Conservation (phyloP, 1,284 basidiomycete species). For the Papiliotrema terrestris region DNA sequence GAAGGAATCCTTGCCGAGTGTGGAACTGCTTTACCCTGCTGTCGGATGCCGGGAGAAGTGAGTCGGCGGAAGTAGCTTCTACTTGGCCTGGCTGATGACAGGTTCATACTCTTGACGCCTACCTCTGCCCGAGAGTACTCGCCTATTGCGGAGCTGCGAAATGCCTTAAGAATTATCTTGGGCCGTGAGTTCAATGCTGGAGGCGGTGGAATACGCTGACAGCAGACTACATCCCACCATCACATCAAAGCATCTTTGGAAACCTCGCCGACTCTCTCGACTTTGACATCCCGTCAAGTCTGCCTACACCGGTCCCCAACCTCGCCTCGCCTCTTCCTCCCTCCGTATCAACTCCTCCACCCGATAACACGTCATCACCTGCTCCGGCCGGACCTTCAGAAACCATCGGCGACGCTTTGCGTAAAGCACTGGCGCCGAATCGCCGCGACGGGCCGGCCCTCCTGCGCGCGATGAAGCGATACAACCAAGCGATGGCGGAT, state of each 20-base stretch:
- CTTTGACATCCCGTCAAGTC: constrained; percentile 17
- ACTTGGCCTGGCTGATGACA: constrained; percentile 12
- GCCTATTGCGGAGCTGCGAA: constrained; percentile 48
- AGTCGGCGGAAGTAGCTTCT: neutral
- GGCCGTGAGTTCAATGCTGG: constrained; percentile 28
- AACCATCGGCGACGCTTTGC: constrained; percentile 52
- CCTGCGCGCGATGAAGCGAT: constrained; percentile 50
- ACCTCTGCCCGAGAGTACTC: constrained; percentile 47
- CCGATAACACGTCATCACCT: constrained; percentile 2
- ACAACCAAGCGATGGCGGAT: constrained; percentile 50
- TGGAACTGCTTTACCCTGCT: constrained; percentile 50
- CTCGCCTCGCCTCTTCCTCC: constrained; percentile 20
- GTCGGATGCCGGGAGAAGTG: constrained; percentile 42
- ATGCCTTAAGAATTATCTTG: constrained; percentile 35
- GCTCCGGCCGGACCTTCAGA: constrained; percentile 19
- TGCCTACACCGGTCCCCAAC: constrained; percentile 21
- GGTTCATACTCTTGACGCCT: constrained; percentile 46
- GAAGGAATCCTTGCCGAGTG: constrained; percentile 35
- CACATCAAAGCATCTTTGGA: constrained; percentile 40
- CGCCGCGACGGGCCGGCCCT: constrained; percentile 53
- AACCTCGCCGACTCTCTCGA: constrained; percentile 29
- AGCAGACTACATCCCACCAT: constrained; percentile 41
- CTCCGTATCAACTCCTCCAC: constrained; percentile 4
- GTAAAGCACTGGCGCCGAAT: constrained; percentile 52
- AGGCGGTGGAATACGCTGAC: neutral